phyloP scores from a whole-genome alignment of 2,329 filamentous ascomycete genomes.

The Fonsecaea pedrosoi region DNA sequence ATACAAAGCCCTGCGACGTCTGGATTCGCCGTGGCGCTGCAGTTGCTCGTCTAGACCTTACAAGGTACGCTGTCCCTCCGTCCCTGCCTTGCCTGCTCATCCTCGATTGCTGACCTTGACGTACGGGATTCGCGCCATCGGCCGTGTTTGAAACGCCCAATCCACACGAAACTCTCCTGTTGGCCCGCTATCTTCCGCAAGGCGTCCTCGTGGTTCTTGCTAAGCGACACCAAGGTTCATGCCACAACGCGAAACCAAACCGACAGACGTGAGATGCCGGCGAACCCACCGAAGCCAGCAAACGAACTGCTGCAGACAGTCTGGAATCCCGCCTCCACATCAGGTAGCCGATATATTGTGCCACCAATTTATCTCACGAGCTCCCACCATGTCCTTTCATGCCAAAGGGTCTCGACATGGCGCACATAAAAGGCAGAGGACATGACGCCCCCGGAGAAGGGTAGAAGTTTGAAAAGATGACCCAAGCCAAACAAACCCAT shows the following conservation, averaged over 20 bases:
- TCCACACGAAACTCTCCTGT: slow-evolving; percentile 8
- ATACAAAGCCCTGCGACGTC: slow-evolving; percentile 11
- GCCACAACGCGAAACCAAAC: slow-evolving; percentile 25
- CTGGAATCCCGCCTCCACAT: slow-evolving; percentile 16
- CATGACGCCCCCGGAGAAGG: not conserved
- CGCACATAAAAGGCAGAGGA: not conserved
- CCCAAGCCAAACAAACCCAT: not conserved
- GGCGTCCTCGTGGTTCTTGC: slow-evolving; percentile 26
- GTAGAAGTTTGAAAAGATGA: not conserved
- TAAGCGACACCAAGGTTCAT: slow-evolving; percentile 30
- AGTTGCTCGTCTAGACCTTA: slow-evolving; percentile 17
- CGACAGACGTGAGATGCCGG: slow-evolving; percentile 14
- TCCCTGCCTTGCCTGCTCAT: slow-evolving; percentile 2
- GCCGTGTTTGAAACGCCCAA: slow-evolving; percentile 28
- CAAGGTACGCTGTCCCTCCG: not conserved
- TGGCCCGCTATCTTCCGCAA: slow-evolving; percentile 9
- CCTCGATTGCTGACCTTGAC: slow-evolving; percentile 13
- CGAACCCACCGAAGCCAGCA: slow-evolving; percentile 19
- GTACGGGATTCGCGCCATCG: slow-evolving; percentile 20
- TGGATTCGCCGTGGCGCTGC: slow-evolving; percentile 16
- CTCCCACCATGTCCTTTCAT: slow-evolving; percentile 1
- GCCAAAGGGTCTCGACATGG: not conserved
- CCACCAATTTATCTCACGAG: slow-evolving; percentile 18
- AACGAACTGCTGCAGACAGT: slow-evolving; percentile 17
- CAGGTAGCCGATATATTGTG: slow-evolving; percentile 13